Evolutionary conservation across 116 monocot species (phyloP), one percentile per base, ranked within the genome.

Genomic region (Cymodocea nodosa): DNA sequence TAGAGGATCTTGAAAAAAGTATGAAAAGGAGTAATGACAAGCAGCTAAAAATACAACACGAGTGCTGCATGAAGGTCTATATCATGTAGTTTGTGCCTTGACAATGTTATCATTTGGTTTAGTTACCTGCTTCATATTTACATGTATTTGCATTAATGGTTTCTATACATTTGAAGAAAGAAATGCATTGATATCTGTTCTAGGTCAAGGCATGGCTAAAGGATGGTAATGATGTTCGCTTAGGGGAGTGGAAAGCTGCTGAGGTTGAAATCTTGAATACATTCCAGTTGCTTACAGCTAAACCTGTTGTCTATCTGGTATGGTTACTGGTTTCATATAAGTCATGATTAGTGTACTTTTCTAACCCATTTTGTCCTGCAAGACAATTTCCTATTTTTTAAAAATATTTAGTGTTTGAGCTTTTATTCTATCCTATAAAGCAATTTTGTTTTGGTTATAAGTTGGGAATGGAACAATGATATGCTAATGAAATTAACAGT

Each of bases 11-110:
- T 73, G 89, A 99, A 62, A 99, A 99, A 74, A 84, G 86, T 71
- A 99, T 99, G 98, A 99, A 92, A 76, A 84, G 98, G 69, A 99
- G 98, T 81, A 99, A 99, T 70, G 92, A 99, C 67, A 89, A 99
- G 70, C 92, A 92, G 24, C 77, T 99, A n/a, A 99, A 92, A 78
- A 74, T 89, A 66, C 92, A 92, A 62, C 89, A 74, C 70, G 98
- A 99, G 66, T 77, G 76, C 52, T 89, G 89, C 69, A 66, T 75
- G 70, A 89, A 64, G 89, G 93, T 93, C 34, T 60, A 11, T 60
- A 48, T 18, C 35, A 16, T 66, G 14, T 66, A 24, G 9, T 24
- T 50, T 64, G 35, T 62, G 18, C 57, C 57, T 57, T 57, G 19
- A 12, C 57, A 40, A 44, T 44, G 44, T 11, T 62, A 19, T 40